Base-by-base conservation (phyloP, 306 rosid species). In the Trifolium subterraneum region DNA sequence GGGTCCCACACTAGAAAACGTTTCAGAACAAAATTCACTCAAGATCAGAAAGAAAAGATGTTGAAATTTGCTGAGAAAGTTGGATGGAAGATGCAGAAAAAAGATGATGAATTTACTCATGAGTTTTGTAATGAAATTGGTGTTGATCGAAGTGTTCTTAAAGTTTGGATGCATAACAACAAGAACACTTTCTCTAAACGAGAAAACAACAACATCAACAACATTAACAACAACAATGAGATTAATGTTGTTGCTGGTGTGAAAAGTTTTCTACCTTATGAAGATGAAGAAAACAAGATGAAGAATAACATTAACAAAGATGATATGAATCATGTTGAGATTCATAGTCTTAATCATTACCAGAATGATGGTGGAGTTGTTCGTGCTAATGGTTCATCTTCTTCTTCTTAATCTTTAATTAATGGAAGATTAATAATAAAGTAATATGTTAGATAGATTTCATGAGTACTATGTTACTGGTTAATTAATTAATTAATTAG, bases 121-220 rank as follows among this genome's bases (percentile, higher is more conserved):
- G 90, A 86, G 35, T 90, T 95, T 27, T 92, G 97, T 81, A 81
- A 58, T 52, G 96, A 92, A 7, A 11, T 86, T 45, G 95, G 95
- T 0, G 89, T 92, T 0, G 92, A 92, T 15, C 80, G 87, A 68
- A 84, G 92, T 4, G 97, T 92, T 54, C 87, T 94, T 20, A 92
- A 92, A 58, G 99, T 94, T 9, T 94, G 97, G 99, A 94, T 94
- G 99, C 99, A 94, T 62, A 94, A 94, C 85, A 94, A 94, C 77
- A 94, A 94, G 77, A 90, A 87, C 90, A 87, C 85, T 9, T 68
- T 86, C 1, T 80, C 67, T 0, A 93, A 84, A 60, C 85, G 73
- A 44, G 96, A 88, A 23, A 65, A 10, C 6, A 51, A 3, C 23
- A 27, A 47, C 38, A 23, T 4, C 7, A 5, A 8, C 60, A 54